phyloP scores from a whole-genome alignment of 1,284 basidiomycete genomes.

The Naganishia albida region DNA sequence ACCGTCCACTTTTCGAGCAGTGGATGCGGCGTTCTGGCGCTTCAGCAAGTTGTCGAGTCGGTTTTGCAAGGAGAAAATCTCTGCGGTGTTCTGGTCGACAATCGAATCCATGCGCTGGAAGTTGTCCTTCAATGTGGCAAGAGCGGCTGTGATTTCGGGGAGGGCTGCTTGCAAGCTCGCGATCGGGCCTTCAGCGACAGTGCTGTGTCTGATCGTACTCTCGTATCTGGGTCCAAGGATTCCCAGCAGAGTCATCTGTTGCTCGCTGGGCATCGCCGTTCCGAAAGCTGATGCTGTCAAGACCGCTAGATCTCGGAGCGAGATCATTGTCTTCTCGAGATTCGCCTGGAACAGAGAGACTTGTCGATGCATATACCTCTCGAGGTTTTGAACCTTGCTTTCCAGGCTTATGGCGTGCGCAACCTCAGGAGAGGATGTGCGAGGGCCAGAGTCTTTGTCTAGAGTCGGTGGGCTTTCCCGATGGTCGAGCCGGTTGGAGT shows the following conservation, averaged over 20 bases:
- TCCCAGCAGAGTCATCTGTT: background rate
- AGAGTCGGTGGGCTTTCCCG: no score
- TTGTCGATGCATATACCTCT: background rate
- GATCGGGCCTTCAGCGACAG: no score
- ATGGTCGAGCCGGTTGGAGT: no score
- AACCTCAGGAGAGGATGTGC: no score
- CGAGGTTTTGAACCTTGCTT: background rate
- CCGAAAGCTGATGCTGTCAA: background rate
- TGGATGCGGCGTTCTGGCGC: background rate
- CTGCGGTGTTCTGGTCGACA: no score
- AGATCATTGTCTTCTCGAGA: background rate
- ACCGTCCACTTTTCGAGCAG: background rate
- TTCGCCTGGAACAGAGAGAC: background rate
- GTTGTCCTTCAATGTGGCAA: no score
- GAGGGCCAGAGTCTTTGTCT: no score
- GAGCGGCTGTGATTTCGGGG: no score
- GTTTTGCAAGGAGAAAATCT: no score
- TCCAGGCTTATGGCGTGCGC: background rate
- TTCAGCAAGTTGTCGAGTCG: background rate
- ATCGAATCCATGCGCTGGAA: no score
- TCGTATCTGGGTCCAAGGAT: background rate
- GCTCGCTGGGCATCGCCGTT: background rate
- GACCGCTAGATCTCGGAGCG: background rate
- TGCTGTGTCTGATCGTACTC: no score
- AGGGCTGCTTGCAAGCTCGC: no score